These are phyloP conservation scores for Tetrahymena thermophila DNA, from an alignment of 73 alveolate genomes.

Conservation along the genomic window DNA sequence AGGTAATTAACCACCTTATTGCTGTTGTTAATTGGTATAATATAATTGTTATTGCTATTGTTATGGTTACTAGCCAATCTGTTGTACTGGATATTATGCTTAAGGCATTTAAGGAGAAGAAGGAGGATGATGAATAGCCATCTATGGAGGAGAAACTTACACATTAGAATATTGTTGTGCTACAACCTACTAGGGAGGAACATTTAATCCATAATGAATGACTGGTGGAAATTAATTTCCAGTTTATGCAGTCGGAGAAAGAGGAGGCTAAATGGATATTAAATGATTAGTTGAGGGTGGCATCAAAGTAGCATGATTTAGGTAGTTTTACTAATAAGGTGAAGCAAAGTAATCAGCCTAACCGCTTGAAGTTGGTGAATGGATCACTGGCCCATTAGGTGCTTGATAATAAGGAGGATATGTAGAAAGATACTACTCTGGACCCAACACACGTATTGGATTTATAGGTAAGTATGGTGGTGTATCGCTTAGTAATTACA, in stretches of 20 bases:
- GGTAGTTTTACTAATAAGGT: neutral
- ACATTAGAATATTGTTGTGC: neutral
- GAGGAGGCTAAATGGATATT: neutral
- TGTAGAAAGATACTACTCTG: neutral
- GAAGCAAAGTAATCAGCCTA: neutral
- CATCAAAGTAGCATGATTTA: neutral
- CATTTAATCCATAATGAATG: neutral
- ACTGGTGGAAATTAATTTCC: neutral
- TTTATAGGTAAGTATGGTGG: neutral
- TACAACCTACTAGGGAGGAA: neutral
- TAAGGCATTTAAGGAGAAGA: neutral
- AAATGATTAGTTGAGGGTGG: neutral
- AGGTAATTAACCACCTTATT: neutral
- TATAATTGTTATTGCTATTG: neutral
- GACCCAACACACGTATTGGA: neutral
- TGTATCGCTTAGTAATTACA: neutral
- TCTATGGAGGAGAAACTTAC: neutral
- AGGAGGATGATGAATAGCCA: neutral
- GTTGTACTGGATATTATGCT: neutral
- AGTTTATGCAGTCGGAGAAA: neutral
- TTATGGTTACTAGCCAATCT: neutral
- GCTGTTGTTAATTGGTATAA: neutral
- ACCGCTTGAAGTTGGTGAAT: neutral
- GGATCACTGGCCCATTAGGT: neutral
- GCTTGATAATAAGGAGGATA: neutral